These are phyloP conservation scores for Phytophthora chlamydospora DNA, from an alignment of 352 stramenopile species.

Conservation along the genomic window DNA sequence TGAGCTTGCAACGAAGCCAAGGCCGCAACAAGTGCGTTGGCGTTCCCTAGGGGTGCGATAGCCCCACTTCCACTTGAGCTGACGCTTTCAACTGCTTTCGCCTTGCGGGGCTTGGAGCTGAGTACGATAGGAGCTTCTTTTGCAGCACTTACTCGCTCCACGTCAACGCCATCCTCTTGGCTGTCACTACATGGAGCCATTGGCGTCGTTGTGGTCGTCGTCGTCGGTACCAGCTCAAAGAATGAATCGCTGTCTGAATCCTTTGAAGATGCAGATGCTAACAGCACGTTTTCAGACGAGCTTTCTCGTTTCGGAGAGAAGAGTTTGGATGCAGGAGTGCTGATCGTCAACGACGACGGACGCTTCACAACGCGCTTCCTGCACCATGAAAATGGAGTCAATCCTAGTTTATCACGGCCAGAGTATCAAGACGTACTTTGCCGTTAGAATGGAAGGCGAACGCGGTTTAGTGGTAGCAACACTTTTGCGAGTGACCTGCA, in stretches of 20 bases:
- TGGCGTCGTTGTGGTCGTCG: neutral
- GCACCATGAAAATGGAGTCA: neutral
- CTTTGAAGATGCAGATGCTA: neutral
- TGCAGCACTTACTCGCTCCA: neutral
- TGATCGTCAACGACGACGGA: conserved; percentile 27
- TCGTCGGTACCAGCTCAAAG: conserved; percentile 1
- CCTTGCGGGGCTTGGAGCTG: conserved; percentile 9
- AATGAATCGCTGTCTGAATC: conserved; percentile 12
- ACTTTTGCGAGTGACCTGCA: conserved; percentile 20
- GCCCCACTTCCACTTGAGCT: conserved; percentile 3
- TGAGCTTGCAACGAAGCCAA: conserved; percentile 30
- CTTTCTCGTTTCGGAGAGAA: conserved; percentile 21
- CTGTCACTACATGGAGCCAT: neutral
- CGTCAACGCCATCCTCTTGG: neutral
- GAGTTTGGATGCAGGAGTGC: conserved; percentile 21
- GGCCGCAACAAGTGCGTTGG: conserved; percentile 23
- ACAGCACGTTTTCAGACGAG: conserved; percentile 4
- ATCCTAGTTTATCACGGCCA: neutral
- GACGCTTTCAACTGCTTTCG: conserved; percentile 15
- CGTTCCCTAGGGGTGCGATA: conserved; percentile 13
- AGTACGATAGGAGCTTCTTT: neutral
- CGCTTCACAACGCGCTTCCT: conserved; percentile 35
- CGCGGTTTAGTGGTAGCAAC: conserved; percentile 29
- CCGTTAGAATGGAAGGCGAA: conserved; percentile 22
- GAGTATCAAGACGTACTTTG: conserved; percentile 17